Evolutionary conservation across 1,284 basidiomycete species (phyloP).

Genomic region (Earliella scabrosa): DNA sequence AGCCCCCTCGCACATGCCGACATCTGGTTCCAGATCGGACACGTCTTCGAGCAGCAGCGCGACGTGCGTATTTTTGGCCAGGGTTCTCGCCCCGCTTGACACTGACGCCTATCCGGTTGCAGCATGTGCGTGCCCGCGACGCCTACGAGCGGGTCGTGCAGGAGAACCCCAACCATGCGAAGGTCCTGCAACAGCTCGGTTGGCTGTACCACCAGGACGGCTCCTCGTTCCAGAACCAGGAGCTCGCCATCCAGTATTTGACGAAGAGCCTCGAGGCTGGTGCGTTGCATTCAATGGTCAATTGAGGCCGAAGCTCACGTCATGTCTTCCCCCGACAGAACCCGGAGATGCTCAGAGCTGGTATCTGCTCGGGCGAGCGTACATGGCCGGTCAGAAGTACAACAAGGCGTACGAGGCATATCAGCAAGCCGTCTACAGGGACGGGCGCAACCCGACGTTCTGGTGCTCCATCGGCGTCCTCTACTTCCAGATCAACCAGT

Average conservation of each 20-base stretch:
- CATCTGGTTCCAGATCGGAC: conserved; percentile 99
- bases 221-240: conserved; percentile 94
- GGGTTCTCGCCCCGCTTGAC: conserved; percentile 1
- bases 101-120: conserved; percentile 18
- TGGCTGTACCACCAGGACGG: conserved; percentile 97
- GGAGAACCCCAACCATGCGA: conserved; percentile 94
- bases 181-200: conserved; percentile 97
- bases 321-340: conserved; percentile 50
- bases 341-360: conserved; percentile 97
- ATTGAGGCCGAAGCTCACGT: too few relatives aligned
- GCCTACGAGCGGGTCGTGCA: conserved; percentile 96
- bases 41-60: conserved; percentile 97
- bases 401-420: conserved; percentile 99
- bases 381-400: conserved; percentile 99
- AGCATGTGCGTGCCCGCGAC: conserved; percentile 91
- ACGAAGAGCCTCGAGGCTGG: conserved; percentile 95
- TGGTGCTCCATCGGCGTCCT: conserved; percentile 99
- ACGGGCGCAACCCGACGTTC: conserved; percentile 98
- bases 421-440: conserved; percentile 98
- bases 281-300: conserved; percentile 42
- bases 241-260: conserved; percentile 90
- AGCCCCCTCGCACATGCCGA: conserved; percentile 95
- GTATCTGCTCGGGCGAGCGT: conserved; percentile 97
- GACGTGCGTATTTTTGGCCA: conserved; percentile 64
- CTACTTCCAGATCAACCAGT: conserved; percentile 99